Base-by-base conservation (phyloP, 192 early-diverging fungal species). In the Podila verticillata region DNA sequence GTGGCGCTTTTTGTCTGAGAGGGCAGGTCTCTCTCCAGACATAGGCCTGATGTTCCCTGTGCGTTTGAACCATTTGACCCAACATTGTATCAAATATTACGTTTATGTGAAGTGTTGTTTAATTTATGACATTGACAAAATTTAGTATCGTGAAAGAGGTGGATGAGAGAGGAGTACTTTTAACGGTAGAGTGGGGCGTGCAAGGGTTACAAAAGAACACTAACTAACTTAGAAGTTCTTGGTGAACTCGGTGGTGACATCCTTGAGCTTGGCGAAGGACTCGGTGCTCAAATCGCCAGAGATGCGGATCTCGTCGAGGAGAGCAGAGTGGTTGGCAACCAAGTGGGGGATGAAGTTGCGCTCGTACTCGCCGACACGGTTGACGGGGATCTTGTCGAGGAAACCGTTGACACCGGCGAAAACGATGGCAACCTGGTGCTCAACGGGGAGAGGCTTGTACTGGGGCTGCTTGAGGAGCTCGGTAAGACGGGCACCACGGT, bases 401-500 rank as follows among this genome's bases (percentile, higher is more conserved):
- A 95, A 98, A 74, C 97, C 98, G 88, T 99, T 95, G 83, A 99
- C 98, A 95, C 97, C 96, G 70, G 98, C 95, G 87, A 96, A 99
- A 82, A 99, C 94, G 83, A 98, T 94, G 66, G 94, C 92, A 24
- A 99, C 97, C 92, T 98, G 97, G 88, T 95, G 91, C 91, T 99
- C 96, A 70, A 98, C 95, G 48, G 98, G 87, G 65, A 98, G 84
- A 62, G 98, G 98, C 84, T 86, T 89, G 93, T 97, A 98, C 90
- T 99, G 98, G 75, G 95, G 93, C 89, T 99, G 98, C 94, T 99
- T 99, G 82, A 99, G 87, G 77, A 99, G 90, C 91, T 99, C 98
- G 44, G 97, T 98, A 57, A 99, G 89, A 88, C 98, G 97, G 75
- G 97, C 96, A 92, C 98, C 98, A 92, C 98, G 96, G 94, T 98